Base-by-base conservation (phyloP, 805 yeast genomes). In the Wickerhamomyces kurtzmanii region DNA sequence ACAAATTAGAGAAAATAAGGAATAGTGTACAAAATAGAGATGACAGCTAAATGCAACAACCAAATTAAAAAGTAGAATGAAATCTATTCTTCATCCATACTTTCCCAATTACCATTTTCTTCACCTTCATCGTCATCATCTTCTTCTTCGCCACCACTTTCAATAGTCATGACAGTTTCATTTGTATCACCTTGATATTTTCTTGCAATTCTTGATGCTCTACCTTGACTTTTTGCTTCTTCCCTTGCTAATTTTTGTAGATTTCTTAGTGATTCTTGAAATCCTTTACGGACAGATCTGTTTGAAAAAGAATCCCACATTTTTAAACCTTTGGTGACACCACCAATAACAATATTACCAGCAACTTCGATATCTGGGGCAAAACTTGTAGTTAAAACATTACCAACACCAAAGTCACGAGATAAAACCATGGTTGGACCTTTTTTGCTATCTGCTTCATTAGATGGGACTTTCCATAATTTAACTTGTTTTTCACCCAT, bases 391-490 rank as follows among this genome's bases (percentile, higher is more conserved):
- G 85, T 66, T 43, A 91, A 70, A 13, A 89, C 96, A 49, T 85
- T 86, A 36, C 98, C 98, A 30, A 86, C 82, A 40, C 87, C 96
- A 43, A 91, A 77, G 57, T 91, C 96, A 50, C 96, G 74, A 22
- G 89, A 75, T 36, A 86, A 61, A 6, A 86, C 79, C 94, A 91
- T 80, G 14, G 89, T 75, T 22, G 98, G 97, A 7, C 65, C 55
- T 32, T 47, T 37, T 19, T 34, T 48, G 6, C 38, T 34, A 9
- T 39, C 36, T 8, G 40, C 36, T 17, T 53, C 51, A 21, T 51
- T 56, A 9, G 56, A 43, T 11, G 73, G 67, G 34, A 82, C 65
- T 47, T 83, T 82, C 98, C 98, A 91, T 29, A 91, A 59, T 55
- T 91, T 91, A 30, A 86, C 73, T 9, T 59, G 55, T 55, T 82